Conservation (phyloP, 1,139 yeast genomes). For the Kodamaea sp. region DNA sequence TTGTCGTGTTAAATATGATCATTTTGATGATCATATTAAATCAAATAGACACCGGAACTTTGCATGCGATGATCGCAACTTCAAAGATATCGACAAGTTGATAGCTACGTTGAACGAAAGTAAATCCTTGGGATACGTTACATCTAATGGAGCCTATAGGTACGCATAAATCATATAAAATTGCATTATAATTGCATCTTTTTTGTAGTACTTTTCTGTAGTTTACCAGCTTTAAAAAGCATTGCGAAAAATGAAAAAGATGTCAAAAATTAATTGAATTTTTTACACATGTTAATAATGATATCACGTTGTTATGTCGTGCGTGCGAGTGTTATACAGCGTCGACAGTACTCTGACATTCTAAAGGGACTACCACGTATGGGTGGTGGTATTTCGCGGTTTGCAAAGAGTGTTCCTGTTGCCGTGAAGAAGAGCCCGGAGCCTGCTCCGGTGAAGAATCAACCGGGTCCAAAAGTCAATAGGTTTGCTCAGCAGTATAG, state of each 20-base stretch:
- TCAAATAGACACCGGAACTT: slow-evolving; percentile 75
- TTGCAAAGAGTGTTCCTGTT: slow-evolving; percentile 12
- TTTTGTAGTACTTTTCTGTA: neutral
- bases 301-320: slow-evolving; percentile 1
- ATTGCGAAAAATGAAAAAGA: neutral
- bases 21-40: slow-evolving; percentile 70
- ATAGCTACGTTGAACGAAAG: slow-evolving; percentile 48
- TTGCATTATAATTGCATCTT: no score
- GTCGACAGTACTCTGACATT: slow-evolving; percentile 20
- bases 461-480: slow-evolving; percentile 14
- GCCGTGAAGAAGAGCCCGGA: neutral
- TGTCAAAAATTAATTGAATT: neutral
- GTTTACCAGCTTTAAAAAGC: no score
- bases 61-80: slow-evolving; percentile 71
- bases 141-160: slow-evolving; percentile 44
- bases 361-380: slow-evolving; percentile 24
- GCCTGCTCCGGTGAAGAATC: neutral
- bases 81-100: slow-evolving; percentile 70
- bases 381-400: slow-evolving; percentile 24
- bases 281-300: neutral
- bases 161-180: slow-evolving; percentile 16
- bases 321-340: neutral
- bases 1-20: slow-evolving; percentile 81
- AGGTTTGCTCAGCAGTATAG: slow-evolving; percentile 28
- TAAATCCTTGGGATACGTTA: slow-evolving; percentile 38